Conservation (phyloP, 2,329 filamentous ascomycete species). For the Trichothecium roseum region DNA sequence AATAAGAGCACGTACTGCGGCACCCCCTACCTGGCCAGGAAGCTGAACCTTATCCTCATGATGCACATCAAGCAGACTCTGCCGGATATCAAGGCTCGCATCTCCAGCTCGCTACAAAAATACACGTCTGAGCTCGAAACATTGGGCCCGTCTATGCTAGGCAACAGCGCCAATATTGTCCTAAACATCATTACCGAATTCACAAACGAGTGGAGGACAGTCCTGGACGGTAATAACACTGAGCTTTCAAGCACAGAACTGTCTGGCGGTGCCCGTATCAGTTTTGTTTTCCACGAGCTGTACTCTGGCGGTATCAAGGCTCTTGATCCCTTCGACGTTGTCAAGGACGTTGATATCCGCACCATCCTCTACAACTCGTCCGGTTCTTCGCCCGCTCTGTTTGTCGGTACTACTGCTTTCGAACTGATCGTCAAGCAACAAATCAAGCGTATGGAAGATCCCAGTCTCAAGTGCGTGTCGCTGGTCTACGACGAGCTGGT, state of each 20-base stretch:
- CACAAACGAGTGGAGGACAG: slow-evolving; percentile 92
- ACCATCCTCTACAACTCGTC: slow-evolving; percentile 98
- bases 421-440: slow-evolving; percentile 98
- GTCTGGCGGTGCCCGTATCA: slow-evolving; percentile 94
- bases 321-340: slow-evolving; percentile 91
- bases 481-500: slow-evolving; percentile 96
- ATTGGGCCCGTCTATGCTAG: slow-evolving; percentile 87
- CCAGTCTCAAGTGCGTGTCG: slow-evolving; percentile 93
- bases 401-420: slow-evolving; percentile 96
- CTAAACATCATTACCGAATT: slow-evolving; percentile 99
- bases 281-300: slow-evolving; percentile 97
- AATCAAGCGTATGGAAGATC: slow-evolving; percentile 92
- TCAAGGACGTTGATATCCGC: slow-evolving; percentile 96
- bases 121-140: slow-evolving; percentile 73
- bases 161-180: slow-evolving; percentile 92
- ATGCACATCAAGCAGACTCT: slow-evolving; percentile 99
- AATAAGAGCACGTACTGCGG: slow-evolving; percentile 99
- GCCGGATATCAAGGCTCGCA: slow-evolving; percentile 95
- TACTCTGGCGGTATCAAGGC: slow-evolving; percentile 97
- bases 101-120: slow-evolving; percentile 87
- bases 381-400: slow-evolving; percentile 91
- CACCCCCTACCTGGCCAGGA: slow-evolving; percentile 90
- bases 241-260: slow-evolving; percentile 91
- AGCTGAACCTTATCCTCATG: slow-evolving; percentile 97
- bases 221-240: slow-evolving; percentile 92